These are phyloP conservation scores for Lipomyces spencermartinsiae DNA, from an alignment of 805 yeast species.

Conservation along the genomic window DNA sequence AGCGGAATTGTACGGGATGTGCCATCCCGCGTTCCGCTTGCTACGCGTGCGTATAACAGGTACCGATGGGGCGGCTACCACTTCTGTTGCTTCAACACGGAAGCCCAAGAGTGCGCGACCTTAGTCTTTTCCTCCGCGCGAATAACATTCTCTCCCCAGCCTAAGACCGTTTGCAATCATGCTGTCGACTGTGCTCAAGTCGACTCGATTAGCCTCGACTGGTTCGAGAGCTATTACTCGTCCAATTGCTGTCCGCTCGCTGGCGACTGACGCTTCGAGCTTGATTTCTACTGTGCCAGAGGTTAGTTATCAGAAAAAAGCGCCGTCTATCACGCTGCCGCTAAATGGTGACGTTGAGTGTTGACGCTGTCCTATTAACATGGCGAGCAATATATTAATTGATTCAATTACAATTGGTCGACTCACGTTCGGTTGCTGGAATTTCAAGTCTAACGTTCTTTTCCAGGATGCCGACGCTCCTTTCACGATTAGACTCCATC, in stretches of 20 bases:
- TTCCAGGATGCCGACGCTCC: conserved; percentile 33
- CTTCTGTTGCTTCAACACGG: conserved; percentile 2
- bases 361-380: background rate
- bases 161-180: conserved; percentile 10
- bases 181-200: conserved; percentile 23
- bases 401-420: background rate
- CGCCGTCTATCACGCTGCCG: background rate
- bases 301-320: conserved; percentile 15
- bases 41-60: conserved; percentile 16
- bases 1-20: background rate
- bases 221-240: conserved; percentile 27
- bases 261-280: conserved; percentile 30
- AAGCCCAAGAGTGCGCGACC: background rate
- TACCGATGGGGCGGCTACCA: conserved; percentile 6
- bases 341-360: background rate
- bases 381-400: background rate
- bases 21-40: conserved; percentile 17
- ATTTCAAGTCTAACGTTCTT: background rate
- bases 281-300: conserved; percentile 26
- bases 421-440: background rate
- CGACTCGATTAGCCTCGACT: conserved; percentile 27
- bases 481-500: conserved; percentile 61
- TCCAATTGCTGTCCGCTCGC: conserved; percentile 31
- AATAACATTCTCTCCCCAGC: conserved; percentile 3
- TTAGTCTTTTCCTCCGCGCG: background rate